These are phyloP conservation scores for Phenoliferia sp. DNA, from an alignment of 1,284 basidiomycete genomes.

Conservation along the genomic window DNA sequence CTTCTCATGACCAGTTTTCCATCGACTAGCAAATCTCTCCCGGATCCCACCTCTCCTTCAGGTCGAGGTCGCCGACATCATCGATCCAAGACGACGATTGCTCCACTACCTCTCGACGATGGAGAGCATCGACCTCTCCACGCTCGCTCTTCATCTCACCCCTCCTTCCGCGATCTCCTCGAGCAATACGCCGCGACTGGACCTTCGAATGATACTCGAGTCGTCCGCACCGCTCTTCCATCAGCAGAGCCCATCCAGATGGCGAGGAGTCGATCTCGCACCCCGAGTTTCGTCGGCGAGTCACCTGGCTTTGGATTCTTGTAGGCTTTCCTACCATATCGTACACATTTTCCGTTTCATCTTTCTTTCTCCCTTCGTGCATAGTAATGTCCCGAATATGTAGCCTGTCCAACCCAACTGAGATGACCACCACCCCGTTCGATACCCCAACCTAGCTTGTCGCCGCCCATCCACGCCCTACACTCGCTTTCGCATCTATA, in stretches of 20 bases:
- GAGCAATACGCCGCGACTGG: conserved; percentile 14
- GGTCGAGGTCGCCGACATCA: too few relatives aligned
- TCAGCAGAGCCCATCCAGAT: background rate
- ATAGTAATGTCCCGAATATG: too few relatives aligned
- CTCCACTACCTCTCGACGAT: conserved; percentile 1
- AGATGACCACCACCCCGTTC: too few relatives aligned
- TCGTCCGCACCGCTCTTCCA: background rate
- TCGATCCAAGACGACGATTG: background rate
- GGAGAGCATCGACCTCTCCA: conserved; percentile 7
- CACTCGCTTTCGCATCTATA: too few relatives aligned
- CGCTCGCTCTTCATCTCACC: conserved; percentile 17
- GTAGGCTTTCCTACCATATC: too few relatives aligned
- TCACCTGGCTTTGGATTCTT: background rate
- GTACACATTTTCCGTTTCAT: too few relatives aligned
- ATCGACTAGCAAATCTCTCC: too few relatives aligned
- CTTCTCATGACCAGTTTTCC: conserved; percentile 19
- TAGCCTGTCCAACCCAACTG: too few relatives aligned
- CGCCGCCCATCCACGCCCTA: too few relatives aligned
- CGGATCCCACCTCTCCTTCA: too few relatives aligned
- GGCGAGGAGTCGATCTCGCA: background rate
- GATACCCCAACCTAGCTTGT: too few relatives aligned
- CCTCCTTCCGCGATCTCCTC: conserved; percentile 20
- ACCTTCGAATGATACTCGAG: conserved; percentile 15
- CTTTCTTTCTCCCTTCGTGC: too few relatives aligned
- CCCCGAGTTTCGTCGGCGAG: background rate